Percentiles rank a stretch among this genome's conserved stretches.
Evolutionary conservation across 306 rosid genomes (phyloP).

Genomic region (Acacia melanoxylon): DNA sequence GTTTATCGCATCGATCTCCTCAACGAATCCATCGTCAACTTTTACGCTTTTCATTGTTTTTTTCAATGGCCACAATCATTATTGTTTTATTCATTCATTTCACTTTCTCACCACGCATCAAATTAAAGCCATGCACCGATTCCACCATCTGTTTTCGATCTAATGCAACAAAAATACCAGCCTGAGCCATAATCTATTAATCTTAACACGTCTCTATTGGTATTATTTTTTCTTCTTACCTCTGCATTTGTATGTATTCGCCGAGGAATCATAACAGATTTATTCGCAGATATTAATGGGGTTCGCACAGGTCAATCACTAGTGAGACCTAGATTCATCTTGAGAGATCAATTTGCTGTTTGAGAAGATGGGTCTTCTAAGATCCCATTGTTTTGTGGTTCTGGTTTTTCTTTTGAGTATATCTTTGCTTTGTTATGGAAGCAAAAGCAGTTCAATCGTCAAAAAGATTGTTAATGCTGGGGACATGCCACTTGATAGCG

Average conservation of each 20-base stretch:
- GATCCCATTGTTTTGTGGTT: slow-evolving; percentile 27
- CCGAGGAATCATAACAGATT: not conserved
- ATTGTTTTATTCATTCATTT: not conserved
- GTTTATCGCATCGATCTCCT: not conserved
- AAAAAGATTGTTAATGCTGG: slow-evolving; percentile 37
- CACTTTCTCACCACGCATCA: not conserved
- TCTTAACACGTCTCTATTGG: not conserved
- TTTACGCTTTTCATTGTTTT: not conserved
- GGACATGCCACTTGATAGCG: slow-evolving; percentile 66
- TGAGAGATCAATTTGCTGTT: not conserved
- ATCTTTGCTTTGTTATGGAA: slow-evolving; percentile 47
- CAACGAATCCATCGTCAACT: not conserved
- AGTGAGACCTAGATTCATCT: not conserved
- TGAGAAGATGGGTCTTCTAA: slow-evolving; percentile 37
- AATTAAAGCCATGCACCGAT: not conserved
- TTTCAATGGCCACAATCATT: not conserved
- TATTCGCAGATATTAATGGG: not conserved
- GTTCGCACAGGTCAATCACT: not conserved
- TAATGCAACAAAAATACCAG: not conserved
- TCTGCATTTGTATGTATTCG: not conserved
- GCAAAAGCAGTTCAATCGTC: slow-evolving; percentile 48
- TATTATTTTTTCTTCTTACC: not conserved
- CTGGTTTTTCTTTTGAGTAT: slow-evolving; percentile 34
- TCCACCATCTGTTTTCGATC: not conserved
- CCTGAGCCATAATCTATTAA: not conserved